Conservation (phyloP, 2,329 filamentous ascomycete species). For the Aureobasidium sp. region DNA sequence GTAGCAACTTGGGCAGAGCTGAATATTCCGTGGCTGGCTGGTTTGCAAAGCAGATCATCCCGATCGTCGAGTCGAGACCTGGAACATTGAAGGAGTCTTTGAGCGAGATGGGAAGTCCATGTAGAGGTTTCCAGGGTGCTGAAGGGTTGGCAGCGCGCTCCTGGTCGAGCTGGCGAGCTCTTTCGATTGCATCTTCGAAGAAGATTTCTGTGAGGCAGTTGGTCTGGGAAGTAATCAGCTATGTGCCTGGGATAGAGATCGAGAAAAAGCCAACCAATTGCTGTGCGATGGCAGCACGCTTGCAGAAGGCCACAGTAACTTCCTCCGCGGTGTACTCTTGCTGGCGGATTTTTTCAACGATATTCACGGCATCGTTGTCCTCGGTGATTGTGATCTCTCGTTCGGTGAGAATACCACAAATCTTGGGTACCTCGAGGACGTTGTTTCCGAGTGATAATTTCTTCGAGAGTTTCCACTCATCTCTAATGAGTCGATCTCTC, state of each 20-base stretch:
- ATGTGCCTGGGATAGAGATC: background rate
- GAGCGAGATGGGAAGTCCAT: conserved; percentile 46
- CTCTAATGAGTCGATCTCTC: conserved; percentile 14
- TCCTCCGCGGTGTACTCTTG: conserved; percentile 22
- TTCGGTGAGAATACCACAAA: conserved; percentile 40
- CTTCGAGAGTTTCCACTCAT: conserved; percentile 12
- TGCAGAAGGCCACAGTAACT: conserved; percentile 32
- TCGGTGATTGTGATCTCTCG: conserved; percentile 47
- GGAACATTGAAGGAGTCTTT: conserved; percentile 57
- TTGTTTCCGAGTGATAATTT: conserved; percentile 17
- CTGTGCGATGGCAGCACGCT: conserved; percentile 27
- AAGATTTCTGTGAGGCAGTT: conserved; percentile 27
- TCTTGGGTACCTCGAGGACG: conserved; percentile 39
- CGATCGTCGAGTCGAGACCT: conserved; percentile 49
- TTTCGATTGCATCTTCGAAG: conserved; percentile 33
- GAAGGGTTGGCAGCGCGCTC: conserved; percentile 17
- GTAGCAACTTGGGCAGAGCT: conserved; percentile 29
- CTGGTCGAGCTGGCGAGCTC: conserved; percentile 20
- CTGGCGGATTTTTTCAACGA: conserved; percentile 27
- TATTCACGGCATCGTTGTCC: conserved; percentile 35
- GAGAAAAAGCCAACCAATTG: conserved; percentile 17
- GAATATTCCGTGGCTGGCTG: conserved; percentile 25
- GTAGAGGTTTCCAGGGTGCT: conserved; percentile 27
- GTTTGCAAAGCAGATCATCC: conserved; percentile 46
- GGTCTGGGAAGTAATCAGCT: conserved; percentile 13